phyloP scores from a whole-genome alignment of 1,284 basidiomycete species.

The Leccinum pallidistipes region DNA sequence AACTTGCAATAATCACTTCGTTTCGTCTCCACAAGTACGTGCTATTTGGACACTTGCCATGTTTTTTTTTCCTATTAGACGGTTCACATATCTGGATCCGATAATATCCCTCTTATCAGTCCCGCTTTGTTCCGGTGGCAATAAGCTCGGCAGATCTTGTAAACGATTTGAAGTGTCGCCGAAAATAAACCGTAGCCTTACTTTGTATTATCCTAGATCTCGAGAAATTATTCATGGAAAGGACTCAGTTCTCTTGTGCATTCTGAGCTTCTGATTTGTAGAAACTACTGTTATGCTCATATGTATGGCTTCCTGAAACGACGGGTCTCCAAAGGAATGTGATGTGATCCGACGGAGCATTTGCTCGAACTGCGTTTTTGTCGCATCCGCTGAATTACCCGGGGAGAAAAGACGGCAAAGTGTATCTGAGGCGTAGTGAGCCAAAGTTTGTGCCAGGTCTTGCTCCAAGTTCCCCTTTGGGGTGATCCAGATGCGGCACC shows the following conservation, averaged over 20 bases:
- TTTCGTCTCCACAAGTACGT: neutral
- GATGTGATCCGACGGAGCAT: constrained; percentile 4
- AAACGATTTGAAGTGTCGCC: constrained; percentile 8
- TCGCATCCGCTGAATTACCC: neutral
- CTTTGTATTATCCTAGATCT: constrained; percentile 4
- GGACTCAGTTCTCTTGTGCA: neutral
- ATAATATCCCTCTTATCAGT: constrained; percentile 6
- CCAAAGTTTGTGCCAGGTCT: neutral
- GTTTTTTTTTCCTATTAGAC: neutral
- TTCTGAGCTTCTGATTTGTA: neutral
- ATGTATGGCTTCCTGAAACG: neutral
- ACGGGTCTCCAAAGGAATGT: neutral
- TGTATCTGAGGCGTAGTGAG: neutral
- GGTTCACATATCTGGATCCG: constrained; percentile 2
- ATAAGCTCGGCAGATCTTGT: constrained; percentile 15
- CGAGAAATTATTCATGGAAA: neutral
- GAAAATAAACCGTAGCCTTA: neutral
- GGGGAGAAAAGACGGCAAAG: neutral
- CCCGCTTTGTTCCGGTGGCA: constrained; percentile 19
- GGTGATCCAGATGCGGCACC: neutral
- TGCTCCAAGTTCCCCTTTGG: neutral
- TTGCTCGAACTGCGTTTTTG: neutral
- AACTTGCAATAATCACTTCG: constrained; percentile 7
- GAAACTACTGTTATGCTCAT: neutral
- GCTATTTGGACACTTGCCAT: neutral